Percentiles rank a stretch among this genome's conserved stretches.
Conservation (phyloP, 805 yeast species). For the Nakazawaea peltata region DNA sequence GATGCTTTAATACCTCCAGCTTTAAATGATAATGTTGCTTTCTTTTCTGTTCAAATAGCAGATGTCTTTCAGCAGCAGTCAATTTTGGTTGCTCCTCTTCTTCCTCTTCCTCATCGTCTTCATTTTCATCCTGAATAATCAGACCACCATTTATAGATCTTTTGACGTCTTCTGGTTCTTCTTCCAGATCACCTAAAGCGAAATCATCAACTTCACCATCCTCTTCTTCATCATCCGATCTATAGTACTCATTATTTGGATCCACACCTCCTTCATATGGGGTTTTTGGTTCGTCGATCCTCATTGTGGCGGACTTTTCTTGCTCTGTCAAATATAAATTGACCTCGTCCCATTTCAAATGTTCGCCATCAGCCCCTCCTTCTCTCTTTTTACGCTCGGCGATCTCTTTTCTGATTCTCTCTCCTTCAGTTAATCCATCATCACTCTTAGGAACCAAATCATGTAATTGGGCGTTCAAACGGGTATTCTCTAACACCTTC, state of each 20-base stretch:
- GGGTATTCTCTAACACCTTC: conserved; percentile 74
- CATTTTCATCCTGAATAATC: conserved; percentile 18
- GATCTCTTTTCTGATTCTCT: conserved; percentile 35
- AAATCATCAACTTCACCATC: conserved; percentile 29
- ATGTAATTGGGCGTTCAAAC: conserved; percentile 53
- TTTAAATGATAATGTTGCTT: conserved; percentile 69
- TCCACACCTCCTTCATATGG: conserved; percentile 89
- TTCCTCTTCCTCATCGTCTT: conserved; percentile 25
- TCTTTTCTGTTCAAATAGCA: conserved; percentile 67
- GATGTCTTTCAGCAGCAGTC: conserved; percentile 55
- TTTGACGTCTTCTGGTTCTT: conserved; percentile 16
- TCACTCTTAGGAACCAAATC: background rate
- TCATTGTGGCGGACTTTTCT: conserved; percentile 66
- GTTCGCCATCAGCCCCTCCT: conserved; percentile 20
- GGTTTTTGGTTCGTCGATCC: conserved; percentile 91
- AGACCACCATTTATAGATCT: conserved; percentile 34
- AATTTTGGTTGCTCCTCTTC: conserved; percentile 29
- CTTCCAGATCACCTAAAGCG: conserved; percentile 36
- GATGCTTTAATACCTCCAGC: conserved; percentile 38
- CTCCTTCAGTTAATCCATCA: conserved; percentile 29
- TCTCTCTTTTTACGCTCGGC: conserved; percentile 27
- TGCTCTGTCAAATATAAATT: conserved; percentile 70
- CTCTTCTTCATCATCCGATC: conserved; percentile 56
- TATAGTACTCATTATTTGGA: conserved; percentile 74
- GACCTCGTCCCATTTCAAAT: conserved; percentile 78